Evolutionary conservation across 225 moss, liverwort and hornwort species (phyloP), one percentile per base, ranked within the genome.

Genomic region (Anthoceros angustus): DNA sequence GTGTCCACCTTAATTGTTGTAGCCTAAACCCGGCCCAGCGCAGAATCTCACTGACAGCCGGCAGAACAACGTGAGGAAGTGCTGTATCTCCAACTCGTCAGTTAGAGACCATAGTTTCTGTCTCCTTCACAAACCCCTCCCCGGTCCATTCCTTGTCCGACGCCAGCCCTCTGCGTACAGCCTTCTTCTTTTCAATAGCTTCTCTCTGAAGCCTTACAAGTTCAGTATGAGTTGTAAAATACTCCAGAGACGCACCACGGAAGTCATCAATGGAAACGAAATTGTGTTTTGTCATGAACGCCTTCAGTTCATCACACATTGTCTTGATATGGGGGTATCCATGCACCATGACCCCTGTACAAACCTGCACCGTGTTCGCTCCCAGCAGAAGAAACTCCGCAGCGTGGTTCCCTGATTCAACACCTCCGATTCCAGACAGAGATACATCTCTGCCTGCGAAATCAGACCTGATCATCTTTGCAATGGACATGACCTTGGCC

Each of bases 141-240:
- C 94, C 91, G 2, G 94, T 95, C 94, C 91, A 95, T 42, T 95
- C 91, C 63, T 91, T 88, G 61, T 91, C 91, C 11, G 90, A 90
- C 10, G 75, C 72, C 74, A 94, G 78, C 32, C 94, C 94, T 66
- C 69, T 82, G 24, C 86, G 90, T 26, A 78, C 60, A 69, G 84
- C 77, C 25, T 67, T 71, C 66, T 81, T 92, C 62, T 73, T 76
- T 63, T 84, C 79, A 4, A 39, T 39, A 25, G 90, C 94, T 66
- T 86, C 83, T 71, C 42, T 80, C 39, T 94, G 94, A 71, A 90
- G 77, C 68, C 84, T 78, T 32, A 94, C 94, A 62, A 90, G 68
- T 73, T 94, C 90, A 46, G 78, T 62, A 71, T 94, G 90, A 42
- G 94, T 94, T 21, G 94, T 94, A 62, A 94, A 94, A 67, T 82